phyloP scores from a whole-genome alignment of 257 asterid species.

The Nicotiana obtusifolia region DNA sequence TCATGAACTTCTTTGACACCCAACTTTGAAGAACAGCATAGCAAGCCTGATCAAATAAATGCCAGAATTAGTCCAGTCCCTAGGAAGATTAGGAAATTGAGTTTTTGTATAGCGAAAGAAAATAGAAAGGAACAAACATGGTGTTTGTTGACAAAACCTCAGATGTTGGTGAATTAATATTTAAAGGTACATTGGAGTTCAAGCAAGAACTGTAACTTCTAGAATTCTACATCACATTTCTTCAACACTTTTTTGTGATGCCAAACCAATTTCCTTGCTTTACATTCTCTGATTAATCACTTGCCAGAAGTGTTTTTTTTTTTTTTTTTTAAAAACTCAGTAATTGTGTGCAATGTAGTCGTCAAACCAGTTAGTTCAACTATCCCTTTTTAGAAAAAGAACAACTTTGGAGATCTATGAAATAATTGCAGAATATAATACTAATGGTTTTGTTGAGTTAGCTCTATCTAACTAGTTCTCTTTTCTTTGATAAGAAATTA shows the following conservation, averaged over 20 bases:
- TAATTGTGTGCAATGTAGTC: not conserved
- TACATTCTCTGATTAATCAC: not conserved
- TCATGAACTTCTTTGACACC: constrained; percentile 98
- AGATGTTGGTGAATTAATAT: not conserved
- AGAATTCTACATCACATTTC: constrained; percentile 3
- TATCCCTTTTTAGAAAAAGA: not conserved
- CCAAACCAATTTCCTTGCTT: not conserved
- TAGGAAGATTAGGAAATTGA: not conserved
- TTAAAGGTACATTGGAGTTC: not conserved
- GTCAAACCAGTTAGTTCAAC: not conserved
- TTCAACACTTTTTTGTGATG: not conserved
- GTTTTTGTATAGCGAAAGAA: not conserved
- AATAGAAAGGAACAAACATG: not conserved
- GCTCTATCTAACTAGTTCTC: not conserved
- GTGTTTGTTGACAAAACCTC: not conserved
- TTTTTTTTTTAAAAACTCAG: not conserved
- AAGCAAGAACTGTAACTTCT: not conserved
- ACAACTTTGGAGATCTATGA: not conserved
- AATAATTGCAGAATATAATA: not conserved
- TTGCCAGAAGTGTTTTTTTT: not conserved
- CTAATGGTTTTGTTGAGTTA: not conserved
- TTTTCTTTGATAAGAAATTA: not conserved
- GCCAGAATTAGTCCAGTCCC: constrained; percentile 16
- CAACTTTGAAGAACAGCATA: constrained; percentile 97
- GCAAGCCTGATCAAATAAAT: constrained; percentile 65